Evolutionary conservation across 2,329 filamentous ascomycete genomes (phyloP), one percentile per base, ranked within the genome.

Genomic region (Fusarium subtropicale): DNA sequence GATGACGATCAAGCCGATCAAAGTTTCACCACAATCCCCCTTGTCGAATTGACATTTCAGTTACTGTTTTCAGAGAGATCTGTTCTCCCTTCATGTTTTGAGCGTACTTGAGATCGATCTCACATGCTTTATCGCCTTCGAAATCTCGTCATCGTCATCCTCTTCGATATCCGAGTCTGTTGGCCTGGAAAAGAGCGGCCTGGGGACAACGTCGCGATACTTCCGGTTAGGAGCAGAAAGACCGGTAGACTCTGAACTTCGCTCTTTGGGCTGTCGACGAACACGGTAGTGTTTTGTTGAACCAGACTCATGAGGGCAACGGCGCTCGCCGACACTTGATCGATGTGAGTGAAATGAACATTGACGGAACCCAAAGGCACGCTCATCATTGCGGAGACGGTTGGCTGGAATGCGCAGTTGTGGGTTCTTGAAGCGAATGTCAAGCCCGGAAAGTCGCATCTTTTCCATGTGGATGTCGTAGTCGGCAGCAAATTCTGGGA

Each of bases 321-420:
- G 77, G 7, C 81, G 81, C 75, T 89, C 83, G 22, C 86, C 86
- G 34, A 87, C 85, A 10, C 80, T 77, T 7, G 84, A 82, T 22
- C 87, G 81, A 71, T 89, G 87, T 38, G 84, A 87, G 75, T 89
- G 87, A 71, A 89, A 89, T 15, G 86, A 87, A 75, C 87, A 89
- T 75, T 87, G 85, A 26, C 87, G 81, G 75, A 88, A 89, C n/a
- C 86, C 87, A 71, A 88, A 88, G 53, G 84, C 80, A 36, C 86
- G 84, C 78, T 88, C 84, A 46, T 87, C 86, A 76, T 83, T 87
- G 64, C 83, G 81, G 24, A 88, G 79, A 57, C 80, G 79, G 79
- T 88, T 88, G 67, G 83, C 84, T 16, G 85, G 84, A 54, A 89
- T 83, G 65, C 87, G 82, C 24, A 88, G 83, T 77, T 88, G 86